Evolutionary conservation across 768 basidiomycete genomes (phyloP).

Genomic region (Podaxis sp.): DNA sequence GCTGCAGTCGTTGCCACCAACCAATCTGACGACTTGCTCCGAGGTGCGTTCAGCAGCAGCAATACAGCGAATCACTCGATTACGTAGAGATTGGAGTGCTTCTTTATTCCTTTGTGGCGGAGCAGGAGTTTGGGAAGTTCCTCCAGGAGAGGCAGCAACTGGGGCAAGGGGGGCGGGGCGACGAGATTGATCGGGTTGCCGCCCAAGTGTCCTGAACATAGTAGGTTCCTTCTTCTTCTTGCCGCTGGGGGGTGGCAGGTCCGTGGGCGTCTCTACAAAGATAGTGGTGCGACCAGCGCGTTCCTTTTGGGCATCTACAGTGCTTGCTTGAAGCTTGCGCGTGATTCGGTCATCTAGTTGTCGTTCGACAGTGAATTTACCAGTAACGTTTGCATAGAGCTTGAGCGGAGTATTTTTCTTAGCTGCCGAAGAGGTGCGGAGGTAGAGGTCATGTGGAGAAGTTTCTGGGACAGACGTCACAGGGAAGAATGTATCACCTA

Average conservation of each 20-base stretch:
- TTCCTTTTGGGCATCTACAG: slow-evolving; percentile 38
- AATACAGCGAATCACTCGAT: slow-evolving; percentile 50
- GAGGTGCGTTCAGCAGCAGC: slow-evolving; percentile 45
- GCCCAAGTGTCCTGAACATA: slow-evolving; percentile 36
- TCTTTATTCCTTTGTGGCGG: slow-evolving; percentile 15
- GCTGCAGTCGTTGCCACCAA: slow-evolving; percentile 38
- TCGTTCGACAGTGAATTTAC: slow-evolving; percentile 64
- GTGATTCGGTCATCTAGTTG: slow-evolving; percentile 47
- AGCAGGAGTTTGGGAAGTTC: slow-evolving; percentile 23
- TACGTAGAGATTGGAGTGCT: slow-evolving; percentile 23
- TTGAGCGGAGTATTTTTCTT: slow-evolving; percentile 66
- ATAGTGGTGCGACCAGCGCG: slow-evolving; percentile 42
- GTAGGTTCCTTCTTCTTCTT: slow-evolving; percentile 37
- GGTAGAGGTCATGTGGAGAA: slow-evolving; percentile 66
- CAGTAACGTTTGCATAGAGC: slow-evolving; percentile 69
- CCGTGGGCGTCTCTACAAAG: slow-evolving; percentile 42
- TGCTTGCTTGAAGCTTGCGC: slow-evolving; percentile 41
- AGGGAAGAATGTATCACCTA: slow-evolving; percentile 61
- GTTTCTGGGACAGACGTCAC: slow-evolving; percentile 52
- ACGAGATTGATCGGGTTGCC: slow-evolving; percentile 23
- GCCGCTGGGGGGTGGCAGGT: slow-evolving; percentile 25
- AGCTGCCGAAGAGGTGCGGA: slow-evolving; percentile 52
- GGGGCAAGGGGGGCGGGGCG: slow-evolving; percentile 20
- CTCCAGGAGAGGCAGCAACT: slow-evolving; percentile 20
- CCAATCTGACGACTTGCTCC: slow-evolving; percentile 41